Evolutionary conservation across 2,329 filamentous ascomycete species (phyloP).

Genomic region (Pseudogymnoascus sp.): DNA sequence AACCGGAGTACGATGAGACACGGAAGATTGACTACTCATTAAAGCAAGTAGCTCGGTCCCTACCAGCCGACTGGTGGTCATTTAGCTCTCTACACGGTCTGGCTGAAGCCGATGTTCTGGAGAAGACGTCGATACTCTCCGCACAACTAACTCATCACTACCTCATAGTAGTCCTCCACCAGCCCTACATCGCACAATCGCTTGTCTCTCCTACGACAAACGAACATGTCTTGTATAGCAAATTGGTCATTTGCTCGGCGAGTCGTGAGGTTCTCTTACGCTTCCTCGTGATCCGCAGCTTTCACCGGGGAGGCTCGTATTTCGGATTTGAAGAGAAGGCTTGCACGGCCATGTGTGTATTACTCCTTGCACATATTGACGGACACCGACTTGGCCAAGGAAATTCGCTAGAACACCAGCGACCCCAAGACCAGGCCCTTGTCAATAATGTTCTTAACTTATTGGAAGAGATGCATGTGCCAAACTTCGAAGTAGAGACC

Average conservation of each 20-base stretch:
- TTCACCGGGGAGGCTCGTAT: conserved; percentile 17
- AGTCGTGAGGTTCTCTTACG: conserved; percentile 19
- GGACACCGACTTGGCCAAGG: conserved; percentile 11
- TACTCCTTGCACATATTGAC: conserved; percentile 19
- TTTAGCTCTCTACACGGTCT: neutral
- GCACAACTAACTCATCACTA: conserved; percentile 22
- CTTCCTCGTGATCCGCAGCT: conserved; percentile 15
- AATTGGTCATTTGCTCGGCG: conserved; percentile 14
- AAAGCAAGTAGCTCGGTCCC: conserved; percentile 15
- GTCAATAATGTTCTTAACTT: neutral
- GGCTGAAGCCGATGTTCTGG: neutral
- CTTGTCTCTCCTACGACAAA: neutral
- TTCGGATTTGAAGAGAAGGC: conserved; percentile 19
- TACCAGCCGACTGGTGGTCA: conserved; percentile 15
- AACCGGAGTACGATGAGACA: conserved; percentile 14
- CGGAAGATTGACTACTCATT: conserved; percentile 17
- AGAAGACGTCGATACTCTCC: conserved; percentile 15
- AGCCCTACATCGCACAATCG: conserved; percentile 18
- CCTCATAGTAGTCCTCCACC: conserved; percentile 18
- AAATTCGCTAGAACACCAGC: conserved; percentile 10
- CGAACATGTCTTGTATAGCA: conserved; percentile 15
- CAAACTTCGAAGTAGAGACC: neutral
- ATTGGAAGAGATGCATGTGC: neutral
- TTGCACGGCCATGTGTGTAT: conserved; percentile 13
- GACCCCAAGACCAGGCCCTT: neutral